A percentile compares a stretch with the other conserved stretches of the same genome.
Conservation (phyloP, 2,329 filamentous ascomycete genomes). For the Colletotrichum cordylinicola region DNA sequence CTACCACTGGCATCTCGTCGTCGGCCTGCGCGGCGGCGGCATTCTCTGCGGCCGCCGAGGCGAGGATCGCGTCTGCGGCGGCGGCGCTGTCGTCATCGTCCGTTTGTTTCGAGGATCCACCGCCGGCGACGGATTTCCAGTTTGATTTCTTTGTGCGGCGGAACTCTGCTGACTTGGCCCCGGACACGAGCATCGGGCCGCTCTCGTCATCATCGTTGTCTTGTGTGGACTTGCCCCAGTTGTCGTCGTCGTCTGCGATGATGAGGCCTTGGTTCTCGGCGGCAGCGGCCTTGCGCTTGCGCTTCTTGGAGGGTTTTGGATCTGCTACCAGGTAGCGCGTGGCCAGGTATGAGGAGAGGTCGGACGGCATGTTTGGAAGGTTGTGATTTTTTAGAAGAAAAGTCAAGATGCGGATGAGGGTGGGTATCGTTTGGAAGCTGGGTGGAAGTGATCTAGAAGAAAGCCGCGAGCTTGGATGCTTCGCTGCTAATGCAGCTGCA, state of each 20-base stretch:
- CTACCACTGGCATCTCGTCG: slow-evolving; percentile 55
- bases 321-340: slow-evolving; percentile 81
- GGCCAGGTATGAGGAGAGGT: slow-evolving; percentile 85
- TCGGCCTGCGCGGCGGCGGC: slow-evolving; percentile 53
- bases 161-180: slow-evolving; percentile 63
- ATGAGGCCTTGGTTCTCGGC: slow-evolving; percentile 57
- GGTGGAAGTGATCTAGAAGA: background rate
- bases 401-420: background rate
- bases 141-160: slow-evolving; percentile 77
- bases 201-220: slow-evolving; percentile 60
- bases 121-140: slow-evolving; percentile 75
- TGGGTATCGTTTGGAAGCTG: background rate
- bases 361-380: slow-evolving; percentile 52
- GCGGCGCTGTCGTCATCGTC: slow-evolving; percentile 53
- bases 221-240: slow-evolving; percentile 49
- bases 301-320: slow-evolving; percentile 63
- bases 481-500: background rate
- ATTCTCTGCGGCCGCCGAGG: slow-evolving; percentile 72
- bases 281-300: slow-evolving; percentile 64
- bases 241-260: slow-evolving; percentile 70
- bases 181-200: slow-evolving; percentile 51
- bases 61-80: slow-evolving; percentile 81
- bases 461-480: background rate
- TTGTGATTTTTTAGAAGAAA: background rate
- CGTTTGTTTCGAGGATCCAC: slow-evolving; percentile 36